Percentiles rank a stretch among this genome's conserved stretches.
Conservation (phyloP, 2,329 filamentous ascomycete species). For the Monilinia polystroma region DNA sequence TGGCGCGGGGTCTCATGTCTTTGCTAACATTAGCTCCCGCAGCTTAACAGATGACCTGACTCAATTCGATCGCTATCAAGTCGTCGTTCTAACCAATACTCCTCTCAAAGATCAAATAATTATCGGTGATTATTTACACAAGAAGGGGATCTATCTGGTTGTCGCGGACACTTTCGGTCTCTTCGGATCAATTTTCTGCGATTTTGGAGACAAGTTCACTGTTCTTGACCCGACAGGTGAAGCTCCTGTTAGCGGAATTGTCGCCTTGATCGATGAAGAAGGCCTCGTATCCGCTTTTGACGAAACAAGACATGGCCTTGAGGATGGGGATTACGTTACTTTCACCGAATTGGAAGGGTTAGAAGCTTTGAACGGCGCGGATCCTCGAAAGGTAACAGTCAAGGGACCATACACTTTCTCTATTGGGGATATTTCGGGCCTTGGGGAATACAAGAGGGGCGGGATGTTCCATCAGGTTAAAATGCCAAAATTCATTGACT, state of each 20-base stretch:
- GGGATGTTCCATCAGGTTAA: conserved; percentile 95
- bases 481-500: conserved; percentile 93
- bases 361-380: conserved; percentile 79
- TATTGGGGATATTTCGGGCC: conserved; percentile 84
- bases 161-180: conserved; percentile 88
- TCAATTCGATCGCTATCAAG: conserved; percentile 87
- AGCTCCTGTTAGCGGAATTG: conserved; percentile 80
- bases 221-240: conserved; percentile 89
- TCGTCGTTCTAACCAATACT: conserved; percentile 85
- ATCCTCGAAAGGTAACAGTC: conserved; percentile 86
- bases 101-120: conserved; percentile 75
- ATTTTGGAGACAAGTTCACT: conserved; percentile 93
- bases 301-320: conserved; percentile 89
- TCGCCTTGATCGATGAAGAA: conserved; percentile 85
- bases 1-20: conserved; percentile 1
- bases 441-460: conserved; percentile 84
- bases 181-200: conserved; percentile 94
- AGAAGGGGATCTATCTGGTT: conserved; percentile 88
- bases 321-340: conserved; percentile 94
- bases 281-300: conserved; percentile 91
- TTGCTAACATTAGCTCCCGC: conserved; percentile 32
- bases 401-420: conserved; percentile 98
- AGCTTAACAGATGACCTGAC: conserved; percentile 74
- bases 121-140: conserved; percentile 91
- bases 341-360: conserved; percentile 93